These are phyloP conservation scores for Ustilago crameri DNA, from an alignment of 1,284 basidiomycete genomes.

Conservation along the genomic window DNA sequence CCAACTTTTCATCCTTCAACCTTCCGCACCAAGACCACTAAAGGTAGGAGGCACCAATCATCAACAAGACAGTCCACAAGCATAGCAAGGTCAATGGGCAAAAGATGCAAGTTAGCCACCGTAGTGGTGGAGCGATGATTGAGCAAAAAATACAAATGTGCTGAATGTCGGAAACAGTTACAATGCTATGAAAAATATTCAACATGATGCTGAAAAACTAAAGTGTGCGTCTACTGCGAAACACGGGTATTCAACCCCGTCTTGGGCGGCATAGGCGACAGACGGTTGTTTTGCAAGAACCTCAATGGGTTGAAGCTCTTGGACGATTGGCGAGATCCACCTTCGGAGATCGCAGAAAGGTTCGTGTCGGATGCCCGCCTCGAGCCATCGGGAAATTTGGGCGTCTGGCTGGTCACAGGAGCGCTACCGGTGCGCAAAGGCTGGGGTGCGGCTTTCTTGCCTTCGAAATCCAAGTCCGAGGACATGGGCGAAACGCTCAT, in stretches of 20 bases:
- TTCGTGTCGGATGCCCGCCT: conserved; percentile 41
- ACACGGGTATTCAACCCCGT: conserved; percentile 4
- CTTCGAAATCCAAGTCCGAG: conserved; percentile 1
- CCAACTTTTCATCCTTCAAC: conserved; percentile 2
- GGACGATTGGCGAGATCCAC: conserved; percentile 8
- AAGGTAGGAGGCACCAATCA: too few species aligned
- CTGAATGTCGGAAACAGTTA: background rate
- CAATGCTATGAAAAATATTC: background rate
- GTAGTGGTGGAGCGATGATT: background rate
- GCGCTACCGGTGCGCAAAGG: conserved; percentile 25
- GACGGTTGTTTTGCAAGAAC: conserved; percentile 44
- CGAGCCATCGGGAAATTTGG: conserved; percentile 13
- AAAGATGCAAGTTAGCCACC: conserved; percentile 1
- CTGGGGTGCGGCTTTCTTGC: conserved; percentile 6
- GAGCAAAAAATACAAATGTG: background rate
- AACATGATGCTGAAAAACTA: background rate
- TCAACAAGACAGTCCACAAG: too few species aligned
- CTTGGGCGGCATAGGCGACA: conserved; percentile 41
- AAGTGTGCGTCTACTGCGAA: conserved; percentile 3
- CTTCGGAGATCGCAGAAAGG: conserved; percentile 25
- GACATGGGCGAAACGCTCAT: conserved; percentile 5
- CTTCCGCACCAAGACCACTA: too few species aligned
- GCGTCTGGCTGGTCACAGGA: conserved; percentile 23
- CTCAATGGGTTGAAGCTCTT: conserved; percentile 31
- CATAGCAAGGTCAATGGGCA: background rate